Conservation (phyloP, 441 rosid species). For the Populus hybrid region DNA sequence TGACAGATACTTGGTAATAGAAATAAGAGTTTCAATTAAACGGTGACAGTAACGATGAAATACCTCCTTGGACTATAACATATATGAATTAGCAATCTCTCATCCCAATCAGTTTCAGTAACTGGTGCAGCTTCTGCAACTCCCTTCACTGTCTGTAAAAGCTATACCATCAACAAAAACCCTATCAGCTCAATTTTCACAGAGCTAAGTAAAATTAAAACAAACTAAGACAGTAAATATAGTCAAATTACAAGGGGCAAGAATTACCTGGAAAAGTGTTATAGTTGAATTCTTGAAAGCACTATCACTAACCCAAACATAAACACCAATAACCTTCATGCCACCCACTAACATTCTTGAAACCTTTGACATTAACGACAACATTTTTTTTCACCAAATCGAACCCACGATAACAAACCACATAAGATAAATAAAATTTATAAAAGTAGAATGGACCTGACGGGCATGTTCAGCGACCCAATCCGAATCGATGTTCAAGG, state of each 20-base stretch:
- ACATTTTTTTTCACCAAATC: background rate
- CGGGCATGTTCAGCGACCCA: conserved; percentile 95
- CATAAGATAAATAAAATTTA: background rate
- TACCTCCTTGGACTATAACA: conserved; percentile 91
- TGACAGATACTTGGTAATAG: background rate
- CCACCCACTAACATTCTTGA: conserved; percentile 92
- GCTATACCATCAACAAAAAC: conserved; percentile 9
- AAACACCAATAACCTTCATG: conserved; percentile 73
- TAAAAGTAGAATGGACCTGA: conserved; percentile 42
- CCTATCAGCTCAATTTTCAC: conserved; percentile 1
- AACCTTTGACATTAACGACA: conserved; percentile 39
- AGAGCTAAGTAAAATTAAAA: background rate
- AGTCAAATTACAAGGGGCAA: background rate
- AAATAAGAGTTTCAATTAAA: background rate
- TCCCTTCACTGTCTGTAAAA: conserved; percentile 61
- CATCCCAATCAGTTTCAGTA: conserved; percentile 44
- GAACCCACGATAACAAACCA: background rate
- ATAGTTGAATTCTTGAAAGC: conserved; percentile 77
- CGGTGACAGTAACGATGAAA: background rate
- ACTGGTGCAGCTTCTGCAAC: conserved; percentile 62
- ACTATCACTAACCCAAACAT: conserved; percentile 76
- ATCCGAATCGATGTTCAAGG: conserved; percentile 57
- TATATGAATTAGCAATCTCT: conserved; percentile 73
- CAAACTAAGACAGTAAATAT: background rate
- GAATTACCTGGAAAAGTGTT: conserved; percentile 60